phyloP scores from a whole-genome alignment of 2,329 filamentous ascomycete genomes.

The Paraconiothyrium brasiliense region DNA sequence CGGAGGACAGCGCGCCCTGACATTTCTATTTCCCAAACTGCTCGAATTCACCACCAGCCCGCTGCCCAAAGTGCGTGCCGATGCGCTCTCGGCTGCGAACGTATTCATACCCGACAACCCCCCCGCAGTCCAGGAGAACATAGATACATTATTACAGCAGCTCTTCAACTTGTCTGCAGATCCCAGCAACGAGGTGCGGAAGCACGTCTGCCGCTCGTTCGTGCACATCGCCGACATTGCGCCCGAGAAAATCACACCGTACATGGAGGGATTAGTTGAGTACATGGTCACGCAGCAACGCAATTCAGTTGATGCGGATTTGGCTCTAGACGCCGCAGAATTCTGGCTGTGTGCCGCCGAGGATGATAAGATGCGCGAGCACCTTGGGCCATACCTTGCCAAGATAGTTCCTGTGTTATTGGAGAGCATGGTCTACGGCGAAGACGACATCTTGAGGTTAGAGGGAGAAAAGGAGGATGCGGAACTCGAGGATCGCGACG shows the following conservation, averaged over 20 bases:
- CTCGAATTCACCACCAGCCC: conserved; percentile 84
- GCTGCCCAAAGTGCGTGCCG: conserved; percentile 78
- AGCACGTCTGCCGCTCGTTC: conserved; percentile 93
- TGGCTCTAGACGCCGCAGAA: conserved; percentile 93
- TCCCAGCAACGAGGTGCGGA: conserved; percentile 79
- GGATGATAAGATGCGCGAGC: conserved; percentile 79
- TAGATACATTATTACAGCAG: conserved; percentile 83
- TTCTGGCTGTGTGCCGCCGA: conserved; percentile 97
- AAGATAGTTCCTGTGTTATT: conserved; percentile 91
- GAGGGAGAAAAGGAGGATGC: conserved; percentile 84
- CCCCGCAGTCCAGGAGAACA: conserved; percentile 79
- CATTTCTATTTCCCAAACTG: conserved; percentile 88
- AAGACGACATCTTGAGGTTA: conserved; percentile 87
- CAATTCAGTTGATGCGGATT: conserved; percentile 80
- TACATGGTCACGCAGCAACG: conserved; percentile 93
- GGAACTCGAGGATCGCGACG: conserved; percentile 85
- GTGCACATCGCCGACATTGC: conserved; percentile 90
- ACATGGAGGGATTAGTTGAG: conserved; percentile 86
- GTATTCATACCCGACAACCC: conserved; percentile 88
- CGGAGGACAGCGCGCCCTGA: conserved; percentile 86
- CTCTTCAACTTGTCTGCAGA: conserved; percentile 86
- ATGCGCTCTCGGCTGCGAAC: conserved; percentile 86
- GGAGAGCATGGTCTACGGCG: conserved; percentile 94
- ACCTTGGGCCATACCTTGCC: conserved; percentile 78
- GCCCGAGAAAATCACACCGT: conserved; percentile 88